These are phyloP conservation scores for Phytophthora nicotianae DNA, from an alignment of 352 stramenopile genomes.

Conservation along the genomic window DNA sequence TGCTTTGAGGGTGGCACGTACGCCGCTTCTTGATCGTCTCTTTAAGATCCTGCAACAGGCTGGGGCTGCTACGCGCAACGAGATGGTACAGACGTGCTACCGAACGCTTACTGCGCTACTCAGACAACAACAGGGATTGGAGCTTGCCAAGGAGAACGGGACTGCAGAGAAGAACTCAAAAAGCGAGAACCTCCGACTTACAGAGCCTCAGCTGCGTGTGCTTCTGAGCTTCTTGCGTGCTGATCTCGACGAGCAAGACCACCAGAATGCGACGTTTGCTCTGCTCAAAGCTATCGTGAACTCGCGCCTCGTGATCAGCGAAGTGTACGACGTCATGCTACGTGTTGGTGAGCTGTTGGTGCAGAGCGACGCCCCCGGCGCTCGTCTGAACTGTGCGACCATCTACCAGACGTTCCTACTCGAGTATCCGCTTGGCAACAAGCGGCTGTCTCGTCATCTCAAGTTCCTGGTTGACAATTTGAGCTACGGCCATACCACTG, in stretches of 20 bases:
- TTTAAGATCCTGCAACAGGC: slow-evolving; percentile 92
- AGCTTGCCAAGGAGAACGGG: slow-evolving; percentile 34
- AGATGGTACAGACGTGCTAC: slow-evolving; percentile 96
- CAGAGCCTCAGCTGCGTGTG: slow-evolving; percentile 77
- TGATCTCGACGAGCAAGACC: slow-evolving; percentile 92
- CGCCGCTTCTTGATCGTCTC: slow-evolving; percentile 88
- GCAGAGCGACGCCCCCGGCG: slow-evolving; percentile 89
- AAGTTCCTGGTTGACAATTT: slow-evolving; percentile 96
- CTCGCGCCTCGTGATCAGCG: slow-evolving; percentile 91
- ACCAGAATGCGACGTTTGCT: slow-evolving; percentile 95
- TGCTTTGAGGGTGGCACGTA: slow-evolving; percentile 83
- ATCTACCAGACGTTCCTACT: slow-evolving; percentile 94
- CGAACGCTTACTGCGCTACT: slow-evolving; percentile 92
- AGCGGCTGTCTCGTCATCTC: slow-evolving; percentile 93
- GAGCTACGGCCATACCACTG: slow-evolving; percentile 95
- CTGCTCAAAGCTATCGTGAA: slow-evolving; percentile 93
- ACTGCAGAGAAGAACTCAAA: slow-evolving; percentile 33
- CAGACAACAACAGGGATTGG: slow-evolving; percentile 47
- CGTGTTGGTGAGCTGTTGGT: slow-evolving; percentile 94
- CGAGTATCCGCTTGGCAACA: slow-evolving; percentile 94
- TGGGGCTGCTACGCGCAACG: slow-evolving; percentile 91
- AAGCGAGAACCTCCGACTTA: slow-evolving; percentile 57
- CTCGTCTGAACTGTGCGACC: slow-evolving; percentile 78
- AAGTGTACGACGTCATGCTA: slow-evolving; percentile 97
- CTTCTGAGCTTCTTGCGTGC: slow-evolving; percentile 93